phyloP scores from a whole-genome alignment of 352 stramenopile genomes.

The Phytophthora sp. region DNA sequence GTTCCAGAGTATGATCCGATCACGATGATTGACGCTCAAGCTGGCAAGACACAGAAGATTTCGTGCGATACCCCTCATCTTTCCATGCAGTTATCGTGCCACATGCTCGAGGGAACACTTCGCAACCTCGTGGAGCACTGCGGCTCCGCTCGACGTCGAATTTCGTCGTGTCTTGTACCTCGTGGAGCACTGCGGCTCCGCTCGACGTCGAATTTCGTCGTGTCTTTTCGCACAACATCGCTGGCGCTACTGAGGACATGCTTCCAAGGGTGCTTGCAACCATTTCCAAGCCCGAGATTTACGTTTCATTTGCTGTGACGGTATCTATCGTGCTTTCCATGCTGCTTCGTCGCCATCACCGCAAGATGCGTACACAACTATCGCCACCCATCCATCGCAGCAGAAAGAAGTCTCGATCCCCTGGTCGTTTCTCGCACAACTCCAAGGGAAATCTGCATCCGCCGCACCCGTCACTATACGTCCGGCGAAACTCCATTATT shows the following conservation, averaged over 20 bases:
- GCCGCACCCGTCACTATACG: conserved; percentile 29
- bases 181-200: not conserved
- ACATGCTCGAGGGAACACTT: conserved; percentile 91
- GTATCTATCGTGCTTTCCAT: not conserved
- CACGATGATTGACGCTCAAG: conserved; percentile 89
- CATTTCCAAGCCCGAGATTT: conserved; percentile 1
- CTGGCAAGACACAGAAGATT: conserved; percentile 90
- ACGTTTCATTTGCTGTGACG: not conserved
- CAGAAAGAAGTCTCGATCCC: conserved; percentile 34
- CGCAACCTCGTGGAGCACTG: conserved; percentile 53
- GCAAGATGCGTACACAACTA: not conserved
- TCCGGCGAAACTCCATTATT: conserved; percentile 56
- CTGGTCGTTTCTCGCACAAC: conserved; percentile 16
- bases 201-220: not conserved
- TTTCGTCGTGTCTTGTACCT: not conserved
- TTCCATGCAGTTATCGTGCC: conserved; percentile 89
- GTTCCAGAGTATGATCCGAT: conserved; percentile 90
- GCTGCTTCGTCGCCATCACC: not conserved
- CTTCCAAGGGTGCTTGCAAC: not conserved
- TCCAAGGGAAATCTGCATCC: conserved; percentile 20
- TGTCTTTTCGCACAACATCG: conserved; percentile 1
- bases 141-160: not conserved
- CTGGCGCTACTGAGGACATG: not conserved
- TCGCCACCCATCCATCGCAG: not conserved
- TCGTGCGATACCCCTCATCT: conserved; percentile 87